Base-by-base conservation (phyloP, 805 yeast species). In the Candida tammaniensis region DNA sequence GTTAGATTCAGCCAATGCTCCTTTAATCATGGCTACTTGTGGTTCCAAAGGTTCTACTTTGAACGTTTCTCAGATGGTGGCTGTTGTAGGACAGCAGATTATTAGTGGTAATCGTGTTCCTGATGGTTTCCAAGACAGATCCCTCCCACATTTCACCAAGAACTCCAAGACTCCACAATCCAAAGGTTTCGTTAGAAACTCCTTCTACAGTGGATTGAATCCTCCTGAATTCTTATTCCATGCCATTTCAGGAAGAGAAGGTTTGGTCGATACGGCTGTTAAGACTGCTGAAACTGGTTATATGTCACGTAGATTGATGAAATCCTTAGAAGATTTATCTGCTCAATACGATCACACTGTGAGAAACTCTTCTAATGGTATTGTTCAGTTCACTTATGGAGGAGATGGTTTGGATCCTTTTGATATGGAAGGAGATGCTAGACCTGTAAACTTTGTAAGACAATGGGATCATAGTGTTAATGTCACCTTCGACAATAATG, bases 181-280 rank as follows among this genome's bases (percentile, higher is more conserved):
- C 6, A 93, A 93, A 64, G 99, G 99, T 53, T 93, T 93, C 53
- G 98, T 93, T 16, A 75, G 96, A 60, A 91, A 94, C 59, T 91
- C 98, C 11, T 93, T 93, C 70, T 93, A 72, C 55, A 78, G 94
- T 21, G 99, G 99, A 7, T 70, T 93, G 47, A 75, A 89, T 11
- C 99, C 99, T 2, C 96, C 98, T 9, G 99, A 93, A 59, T 93
- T 91, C 58, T 69, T 91, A 46, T 93, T 94, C 76, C 99, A 93
- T 60, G 98, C 99, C 43, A 93, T 93, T 68, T 89, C 98, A 2
- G 99, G 99, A 57, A 86, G 99, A 72, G 99, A 93, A 73, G 99
- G 99, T 64, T 72, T 93, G 59, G 98, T 93, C 39, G 99, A 93
- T 72, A 93, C 99, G 15, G 99, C 99, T 14, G 99, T 93, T 38